Evolutionary conservation across 345 rosid species (phyloP), one percentile per base, ranked within the genome.

Genomic region (Geranium rotundifolium): DNA sequence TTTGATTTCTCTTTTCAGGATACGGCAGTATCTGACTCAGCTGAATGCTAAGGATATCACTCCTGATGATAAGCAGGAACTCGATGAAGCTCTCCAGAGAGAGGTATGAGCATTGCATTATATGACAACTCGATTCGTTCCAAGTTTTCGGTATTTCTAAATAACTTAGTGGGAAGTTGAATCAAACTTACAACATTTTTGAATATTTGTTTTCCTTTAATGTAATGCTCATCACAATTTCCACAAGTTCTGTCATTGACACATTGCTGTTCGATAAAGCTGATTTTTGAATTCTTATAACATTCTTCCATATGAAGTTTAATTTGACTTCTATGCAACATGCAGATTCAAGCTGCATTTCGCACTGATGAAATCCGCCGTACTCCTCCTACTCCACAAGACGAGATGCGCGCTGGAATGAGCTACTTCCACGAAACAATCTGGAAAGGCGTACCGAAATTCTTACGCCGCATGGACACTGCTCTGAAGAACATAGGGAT

Each of bases 371-470:
- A 90, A 79, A 93, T 93, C 60, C 82, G 96, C 54, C 86, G 99
- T 73, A 84, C 90, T 62, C 96, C 99, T 66, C 99, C 99, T 4
- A 81, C 99, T 68, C 99, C 99, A 2, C 99, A 93, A 65, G 99
- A 93, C 79, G 99, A 93, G 70, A 93, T 93, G 99, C 85, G 98
- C 76, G 97, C 93, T 5, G 98, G 98, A 60, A 84, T 92, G 97
- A 92, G 97, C 66, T 92, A 92, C 88, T 89, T 92, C 80, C 98
- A 89, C 4, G 98, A 92, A 82, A 92, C 98, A n/a, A 85, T 92
- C 66, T 93, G 97, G 99, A 93, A 90, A 78, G 99, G 99, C 17
- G 97, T 93, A 17, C 97, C 99, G 0, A 93, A 88, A 59, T 93
- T 93, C 83, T 75, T 93, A 76, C 91, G 99, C 23, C 97, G 97